Conservation (phyloP, 2,329 filamentous ascomycete species). For the Cryphonectria parasitica region DNA sequence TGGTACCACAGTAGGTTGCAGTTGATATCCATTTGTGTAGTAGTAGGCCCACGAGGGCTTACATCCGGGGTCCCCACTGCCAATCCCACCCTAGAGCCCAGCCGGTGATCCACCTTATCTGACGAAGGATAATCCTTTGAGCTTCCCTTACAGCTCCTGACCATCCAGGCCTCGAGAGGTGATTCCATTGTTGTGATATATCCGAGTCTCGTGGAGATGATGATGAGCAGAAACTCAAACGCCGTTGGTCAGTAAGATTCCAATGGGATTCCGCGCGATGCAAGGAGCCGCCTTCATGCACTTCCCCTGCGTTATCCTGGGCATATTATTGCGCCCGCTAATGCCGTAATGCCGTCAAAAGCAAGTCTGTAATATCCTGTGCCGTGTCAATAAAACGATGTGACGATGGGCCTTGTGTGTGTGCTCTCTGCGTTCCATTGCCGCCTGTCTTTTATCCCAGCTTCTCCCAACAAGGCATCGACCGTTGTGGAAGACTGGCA, state of each 20-base stretch:
- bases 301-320: not conserved
- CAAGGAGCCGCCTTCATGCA: not conserved
- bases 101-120: not conserved
- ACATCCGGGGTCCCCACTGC: slow-evolving; percentile 9
- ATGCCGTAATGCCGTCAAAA: slow-evolving; percentile 7
- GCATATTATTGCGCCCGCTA: slow-evolving; percentile 3
- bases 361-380: slow-evolving; percentile 6
- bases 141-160: not conserved
- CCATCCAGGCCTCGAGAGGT: not conserved
- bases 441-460: not conserved
- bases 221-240: not conserved
- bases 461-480: not conserved
- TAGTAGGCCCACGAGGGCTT: slow-evolving; percentile 15
- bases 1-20: not conserved
- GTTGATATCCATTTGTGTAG: not conserved
- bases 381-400: not conserved
- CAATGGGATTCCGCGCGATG: not conserved
- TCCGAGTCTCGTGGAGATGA: not conserved
- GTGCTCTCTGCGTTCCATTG: not conserved
- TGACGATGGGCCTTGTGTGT: not conserved
- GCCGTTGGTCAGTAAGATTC: not conserved
- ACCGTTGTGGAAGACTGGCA: not conserved
- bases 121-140: not conserved
- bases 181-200: not conserved
- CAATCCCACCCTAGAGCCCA: not conserved